Percentiles rank a stretch among this genome's conserved stretches.
These are phyloP conservation scores for Nyctanthes arbortristis DNA, from an alignment of 257 asterid species.

Conservation along the genomic window DNA sequence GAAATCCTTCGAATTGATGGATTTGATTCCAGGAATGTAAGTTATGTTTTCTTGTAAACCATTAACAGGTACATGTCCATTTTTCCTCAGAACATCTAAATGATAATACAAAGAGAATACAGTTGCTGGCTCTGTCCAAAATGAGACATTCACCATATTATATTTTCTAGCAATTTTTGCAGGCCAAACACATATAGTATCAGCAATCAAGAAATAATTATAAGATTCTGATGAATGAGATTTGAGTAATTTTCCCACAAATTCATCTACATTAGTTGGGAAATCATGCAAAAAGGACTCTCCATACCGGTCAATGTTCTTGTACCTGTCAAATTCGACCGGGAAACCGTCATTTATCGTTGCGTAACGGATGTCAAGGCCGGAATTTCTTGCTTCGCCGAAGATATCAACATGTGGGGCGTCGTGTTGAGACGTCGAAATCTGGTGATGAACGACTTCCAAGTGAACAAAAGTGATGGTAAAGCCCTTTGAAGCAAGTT, in stretches of 20 bases:
- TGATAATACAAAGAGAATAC: slow-evolving; percentile 46
- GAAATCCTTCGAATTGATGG: slow-evolving; percentile 48
- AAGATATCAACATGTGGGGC: slow-evolving; percentile 20
- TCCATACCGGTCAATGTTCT: slow-evolving; percentile 35
- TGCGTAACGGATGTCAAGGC: slow-evolving; percentile 37
- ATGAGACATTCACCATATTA: slow-evolving; percentile 43
- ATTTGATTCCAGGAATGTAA: slow-evolving; percentile 53
- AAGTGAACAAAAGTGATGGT: slow-evolving; percentile 47
- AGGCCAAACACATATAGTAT: slow-evolving; percentile 49
- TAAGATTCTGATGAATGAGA: slow-evolving; percentile 28
- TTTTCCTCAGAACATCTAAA: slow-evolving; percentile 34
- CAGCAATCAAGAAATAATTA: slow-evolving; percentile 39
- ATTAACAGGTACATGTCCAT: slow-evolving; percentile 42
- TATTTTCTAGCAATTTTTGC: slow-evolving; percentile 41
- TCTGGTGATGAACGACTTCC: slow-evolving; percentile 33
- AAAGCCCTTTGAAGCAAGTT: slow-evolving; percentile 42
- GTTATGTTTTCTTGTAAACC: slow-evolving; percentile 40
- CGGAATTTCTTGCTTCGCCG: slow-evolving; percentile 24
- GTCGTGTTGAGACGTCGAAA: slow-evolving; percentile 19
- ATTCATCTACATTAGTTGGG: slow-evolving; percentile 33
- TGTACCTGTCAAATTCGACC: slow-evolving; percentile 35
- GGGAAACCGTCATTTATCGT: slow-evolving; percentile 43
- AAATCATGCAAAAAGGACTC: slow-evolving; percentile 28
- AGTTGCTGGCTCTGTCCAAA: slow-evolving; percentile 56
- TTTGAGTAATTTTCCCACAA: slow-evolving; percentile 22